Evolutionary conservation across 495 filamentous ascomycete species (phyloP).

Genomic region (Viridothelium virens): DNA sequence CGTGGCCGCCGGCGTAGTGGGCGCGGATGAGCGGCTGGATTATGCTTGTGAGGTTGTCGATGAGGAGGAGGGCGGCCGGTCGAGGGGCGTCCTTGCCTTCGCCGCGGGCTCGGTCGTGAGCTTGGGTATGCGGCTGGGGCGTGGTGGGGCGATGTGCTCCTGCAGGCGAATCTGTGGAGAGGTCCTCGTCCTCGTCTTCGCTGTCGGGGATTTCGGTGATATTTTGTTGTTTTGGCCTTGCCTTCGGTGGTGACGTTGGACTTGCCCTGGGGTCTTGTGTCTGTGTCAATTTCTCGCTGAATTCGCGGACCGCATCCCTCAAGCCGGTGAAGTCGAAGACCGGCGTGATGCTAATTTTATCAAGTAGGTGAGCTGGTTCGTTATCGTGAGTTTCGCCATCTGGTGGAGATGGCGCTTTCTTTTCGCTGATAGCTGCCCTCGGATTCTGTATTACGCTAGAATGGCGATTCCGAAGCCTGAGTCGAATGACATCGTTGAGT

Average conservation of each 20-base stretch:
- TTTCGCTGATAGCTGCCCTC: neutral
- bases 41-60: slow-evolving; percentile 30
- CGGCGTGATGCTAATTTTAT: slow-evolving; percentile 43
- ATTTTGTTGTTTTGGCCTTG: neutral
- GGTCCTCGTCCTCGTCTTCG: slow-evolving; percentile 33
- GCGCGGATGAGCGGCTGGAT: slow-evolving; percentile 38
- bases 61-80: slow-evolving; percentile 25
- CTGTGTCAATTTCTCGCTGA: slow-evolving; percentile 27
- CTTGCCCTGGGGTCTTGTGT: neutral
- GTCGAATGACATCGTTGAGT: neutral
- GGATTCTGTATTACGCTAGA: neutral
- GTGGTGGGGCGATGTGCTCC: neutral
- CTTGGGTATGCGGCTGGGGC: neutral
- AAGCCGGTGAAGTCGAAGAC: slow-evolving; percentile 53
- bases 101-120: neutral
- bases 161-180: neutral
- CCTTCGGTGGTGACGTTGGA: neutral
- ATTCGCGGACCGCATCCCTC: slow-evolving; percentile 45
- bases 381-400: slow-evolving; percentile 6
- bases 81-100: neutral
- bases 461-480: neutral
- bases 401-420: neutral
- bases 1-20: slow-evolving; percentile 22
- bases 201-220: slow-evolving; percentile 25
- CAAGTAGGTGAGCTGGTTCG: slow-evolving; percentile 35